A percentile compares a stretch with the other conserved stretches of the same genome.
phyloP scores from a whole-genome alignment of 2,329 filamentous ascomycete genomes.

The Alternaria viburni region DNA sequence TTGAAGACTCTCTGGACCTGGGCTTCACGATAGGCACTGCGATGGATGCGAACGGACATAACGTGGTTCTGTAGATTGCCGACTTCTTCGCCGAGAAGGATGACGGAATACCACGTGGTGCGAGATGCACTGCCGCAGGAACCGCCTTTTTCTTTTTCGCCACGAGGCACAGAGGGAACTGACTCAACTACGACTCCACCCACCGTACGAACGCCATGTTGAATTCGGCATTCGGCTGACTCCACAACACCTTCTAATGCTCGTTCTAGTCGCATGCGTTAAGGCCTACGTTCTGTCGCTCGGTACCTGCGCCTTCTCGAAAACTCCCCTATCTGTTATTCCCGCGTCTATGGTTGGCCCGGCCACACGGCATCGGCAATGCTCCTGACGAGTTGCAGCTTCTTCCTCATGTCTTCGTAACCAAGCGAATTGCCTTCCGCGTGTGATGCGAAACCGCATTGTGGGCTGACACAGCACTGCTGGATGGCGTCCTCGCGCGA shows the following conservation, averaged over 20 bases:
- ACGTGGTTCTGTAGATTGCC: constrained; percentile 9
- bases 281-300: background rate
- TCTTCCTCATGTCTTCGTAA: constrained; percentile 74
- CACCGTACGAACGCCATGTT: constrained; percentile 30
- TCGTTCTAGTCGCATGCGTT: background rate
- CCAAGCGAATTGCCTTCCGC: constrained; percentile 73
- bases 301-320: background rate
- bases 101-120: background rate
- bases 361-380: constrained; percentile 78
- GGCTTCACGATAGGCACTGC: background rate
- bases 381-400: constrained; percentile 72
- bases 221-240: constrained; percentile 28
- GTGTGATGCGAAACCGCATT: constrained; percentile 66
- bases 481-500: constrained; percentile 71
- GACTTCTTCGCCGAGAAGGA: background rate
- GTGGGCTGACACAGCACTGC: constrained; percentile 58
- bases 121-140: background rate
- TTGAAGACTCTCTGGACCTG: constrained; percentile 1
- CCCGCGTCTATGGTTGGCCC: constrained; percentile 51
- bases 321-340: background rate
- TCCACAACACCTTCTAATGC: constrained; percentile 11
- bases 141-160: background rate
- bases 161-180: background rate
- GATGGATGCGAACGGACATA: background rate
- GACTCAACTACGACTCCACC: constrained; percentile 2